These are phyloP conservation scores for Alternaria ethzedia DNA, from an alignment of 2,329 filamentous ascomycete genomes.

Conservation along the genomic window DNA sequence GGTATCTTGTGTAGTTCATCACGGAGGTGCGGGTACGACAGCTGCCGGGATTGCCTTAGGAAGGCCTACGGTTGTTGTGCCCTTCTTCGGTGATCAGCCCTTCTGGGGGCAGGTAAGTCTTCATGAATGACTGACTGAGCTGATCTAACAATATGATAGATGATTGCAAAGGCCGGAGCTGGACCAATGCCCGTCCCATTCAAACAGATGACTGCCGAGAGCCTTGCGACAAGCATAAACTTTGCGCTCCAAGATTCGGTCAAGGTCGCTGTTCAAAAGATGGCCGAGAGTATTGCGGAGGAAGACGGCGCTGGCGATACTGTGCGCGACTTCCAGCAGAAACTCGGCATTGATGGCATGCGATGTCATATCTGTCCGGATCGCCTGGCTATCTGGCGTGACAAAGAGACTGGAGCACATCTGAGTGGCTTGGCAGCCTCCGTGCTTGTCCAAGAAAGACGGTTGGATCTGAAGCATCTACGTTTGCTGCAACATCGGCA, in stretches of 20 bases:
- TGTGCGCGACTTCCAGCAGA: constrained; percentile 18
- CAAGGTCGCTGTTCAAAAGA: constrained; percentile 18
- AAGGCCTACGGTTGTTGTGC: constrained; percentile 61
- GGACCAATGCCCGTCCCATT: constrained; percentile 58
- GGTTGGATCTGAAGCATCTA: constrained; percentile 16
- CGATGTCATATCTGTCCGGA: constrained; percentile 28
- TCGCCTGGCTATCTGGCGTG: constrained; percentile 24
- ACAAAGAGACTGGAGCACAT: constrained; percentile 25
- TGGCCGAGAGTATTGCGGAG: constrained; percentile 23
- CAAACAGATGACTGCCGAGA: constrained; percentile 53
- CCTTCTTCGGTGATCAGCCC: constrained; percentile 65
- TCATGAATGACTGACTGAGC: neutral
- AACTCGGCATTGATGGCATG: constrained; percentile 20
- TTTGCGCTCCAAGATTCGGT: constrained; percentile 53
- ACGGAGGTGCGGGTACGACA: constrained; percentile 66
- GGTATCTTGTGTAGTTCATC: constrained; percentile 63
- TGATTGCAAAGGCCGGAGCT: constrained; percentile 58
- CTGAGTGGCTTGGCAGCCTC: constrained; percentile 24
- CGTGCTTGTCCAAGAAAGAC: constrained; percentile 7
- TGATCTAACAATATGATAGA: constrained; percentile 27
- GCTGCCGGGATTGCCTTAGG: constrained; percentile 61
- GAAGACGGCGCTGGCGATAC: constrained; percentile 22
- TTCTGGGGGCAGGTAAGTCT: constrained; percentile 56
- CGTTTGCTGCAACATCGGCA: constrained; percentile 25
- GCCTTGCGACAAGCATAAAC: constrained; percentile 55